Percentiles rank a stretch among this genome's conserved stretches.
Conservation (phyloP, 192 early-diverging fungal genomes). For the Coemansia sp. region DNA sequence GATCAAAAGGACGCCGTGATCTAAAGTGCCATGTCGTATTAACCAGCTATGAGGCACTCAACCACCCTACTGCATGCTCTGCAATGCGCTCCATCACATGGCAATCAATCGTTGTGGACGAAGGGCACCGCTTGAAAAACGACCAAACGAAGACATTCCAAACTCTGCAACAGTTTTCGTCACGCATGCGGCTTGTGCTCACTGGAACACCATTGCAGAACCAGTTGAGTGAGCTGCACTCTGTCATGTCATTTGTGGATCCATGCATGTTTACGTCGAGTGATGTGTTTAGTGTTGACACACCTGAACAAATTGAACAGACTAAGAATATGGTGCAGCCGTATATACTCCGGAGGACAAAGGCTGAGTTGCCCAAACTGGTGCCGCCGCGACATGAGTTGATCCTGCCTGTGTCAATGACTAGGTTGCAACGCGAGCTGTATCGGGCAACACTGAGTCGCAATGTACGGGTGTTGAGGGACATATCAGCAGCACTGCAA, state of each 20-base stretch:
- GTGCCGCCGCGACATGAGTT: constrained; percentile 91
- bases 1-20: constrained; percentile 12
- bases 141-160: constrained; percentile 82
- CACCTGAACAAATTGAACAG: constrained; percentile 68
- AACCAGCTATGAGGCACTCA: constrained; percentile 93
- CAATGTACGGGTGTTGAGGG: constrained; percentile 73
- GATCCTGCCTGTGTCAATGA: constrained; percentile 90
- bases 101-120: constrained; percentile 89
- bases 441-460: constrained; percentile 87
- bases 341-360: constrained; percentile 88
- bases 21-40: constrained; percentile 89
- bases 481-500: constrained; percentile 30
- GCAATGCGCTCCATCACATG: constrained; percentile 66
- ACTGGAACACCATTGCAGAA: constrained; percentile 99
- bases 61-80: constrained; percentile 64
- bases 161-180: constrained; percentile 71
- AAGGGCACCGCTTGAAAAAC: constrained; percentile 97
- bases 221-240: constrained; percentile 81
- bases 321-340: constrained; percentile 71
- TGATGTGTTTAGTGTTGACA: constrained; percentile 40
- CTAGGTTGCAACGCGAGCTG: constrained; percentile 77
- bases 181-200: constrained; percentile 84
- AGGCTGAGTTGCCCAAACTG: constrained; percentile 89
- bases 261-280: constrained; percentile 70
- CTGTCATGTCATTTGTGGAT: constrained; percentile 86